These are phyloP conservation scores for Talaromyces sp. DNA, from an alignment of 2,329 filamentous ascomycete species.

Conservation along the genomic window DNA sequence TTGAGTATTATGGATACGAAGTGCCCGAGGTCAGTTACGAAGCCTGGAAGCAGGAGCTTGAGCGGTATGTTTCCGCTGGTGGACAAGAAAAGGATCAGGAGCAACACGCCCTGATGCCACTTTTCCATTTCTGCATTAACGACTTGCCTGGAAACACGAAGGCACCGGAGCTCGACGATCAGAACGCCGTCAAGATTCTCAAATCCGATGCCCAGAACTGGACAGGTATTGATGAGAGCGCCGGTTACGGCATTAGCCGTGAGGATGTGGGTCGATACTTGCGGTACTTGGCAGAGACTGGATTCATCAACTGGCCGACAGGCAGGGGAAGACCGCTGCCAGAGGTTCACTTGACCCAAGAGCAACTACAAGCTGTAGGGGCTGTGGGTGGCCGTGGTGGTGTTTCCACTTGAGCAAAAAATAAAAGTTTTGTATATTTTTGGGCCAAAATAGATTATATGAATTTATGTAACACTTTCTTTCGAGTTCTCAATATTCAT, in stretches of 20 bases:
- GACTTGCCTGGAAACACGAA: conserved; percentile 66
- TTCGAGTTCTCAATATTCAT: not conserved
- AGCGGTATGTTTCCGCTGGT: conserved; percentile 60
- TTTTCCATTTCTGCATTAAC: conserved; percentile 68
- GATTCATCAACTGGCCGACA: conserved; percentile 48
- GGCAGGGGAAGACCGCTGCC: conserved; percentile 10
- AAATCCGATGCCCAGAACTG: conserved; percentile 53
- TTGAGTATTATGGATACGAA: conserved; percentile 69
- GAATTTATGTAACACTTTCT: not conserved
- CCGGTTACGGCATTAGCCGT: conserved; percentile 52
- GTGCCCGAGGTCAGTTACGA: conserved; percentile 63
- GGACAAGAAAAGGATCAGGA: conserved; percentile 50
- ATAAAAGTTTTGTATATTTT: not conserved
- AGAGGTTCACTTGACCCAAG: conserved; percentile 6
- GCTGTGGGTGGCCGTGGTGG: conserved; percentile 12
- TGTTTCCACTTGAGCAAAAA: conserved; percentile 1
- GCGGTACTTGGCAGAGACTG: conserved; percentile 57
- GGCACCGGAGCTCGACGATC: conserved; percentile 70
- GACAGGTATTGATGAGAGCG: conserved; percentile 54
- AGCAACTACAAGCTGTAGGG: conserved; percentile 11
- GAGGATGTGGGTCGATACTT: conserved; percentile 61
- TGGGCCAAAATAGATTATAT: not conserved
- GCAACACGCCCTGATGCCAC: conserved; percentile 67
- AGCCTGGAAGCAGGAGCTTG: conserved; percentile 63
- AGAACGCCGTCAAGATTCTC: conserved; percentile 61